Percentiles rank a stretch among this genome's conserved stretches.
phyloP scores from a whole-genome alignment of 495 filamentous ascomycete genomes.

The Aspergillus heteromorphus region DNA sequence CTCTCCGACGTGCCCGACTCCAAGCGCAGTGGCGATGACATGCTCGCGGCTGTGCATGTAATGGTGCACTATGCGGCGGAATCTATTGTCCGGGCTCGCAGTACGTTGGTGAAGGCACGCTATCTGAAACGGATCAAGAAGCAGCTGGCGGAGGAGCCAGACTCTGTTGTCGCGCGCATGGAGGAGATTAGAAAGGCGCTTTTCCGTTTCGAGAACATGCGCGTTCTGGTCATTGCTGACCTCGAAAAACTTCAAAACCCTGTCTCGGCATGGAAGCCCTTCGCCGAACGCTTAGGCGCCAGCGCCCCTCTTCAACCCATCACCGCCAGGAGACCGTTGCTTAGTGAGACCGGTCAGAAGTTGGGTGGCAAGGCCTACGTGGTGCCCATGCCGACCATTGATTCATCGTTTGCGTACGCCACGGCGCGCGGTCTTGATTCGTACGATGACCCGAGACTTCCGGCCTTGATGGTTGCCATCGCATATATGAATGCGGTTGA shows the following conservation, averaged over 20 bases:
- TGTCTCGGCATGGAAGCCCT: conserved; percentile 75
- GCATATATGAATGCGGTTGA: conserved; percentile 91
- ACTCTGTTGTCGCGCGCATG: conserved; percentile 66
- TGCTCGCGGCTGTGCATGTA: conserved; percentile 63
- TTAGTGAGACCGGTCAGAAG: conserved; percentile 64
- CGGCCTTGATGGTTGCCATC: conserved; percentile 78
- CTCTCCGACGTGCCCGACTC: conserved; percentile 88
- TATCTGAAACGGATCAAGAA: conserved; percentile 81
- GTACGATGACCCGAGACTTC: conserved; percentile 70
- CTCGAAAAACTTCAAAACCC: conserved; percentile 70
- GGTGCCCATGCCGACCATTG: conserved; percentile 85
- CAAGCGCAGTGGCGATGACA: conserved; percentile 78
- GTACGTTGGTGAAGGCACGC: conserved; percentile 79
- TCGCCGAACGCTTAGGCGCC: conserved; percentile 47
- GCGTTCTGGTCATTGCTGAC: conserved; percentile 78
- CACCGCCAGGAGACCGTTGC: conserved; percentile 52
- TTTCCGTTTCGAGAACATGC: conserved; percentile 75
- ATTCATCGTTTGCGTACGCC: conserved; percentile 82
- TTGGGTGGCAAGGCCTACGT: conserved; percentile 72
- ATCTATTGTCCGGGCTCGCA: conserved; percentile 69
- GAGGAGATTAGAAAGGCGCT: conserved; percentile 68
- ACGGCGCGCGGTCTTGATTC: conserved; percentile 68
- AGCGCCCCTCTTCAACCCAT: conserved; percentile 51
- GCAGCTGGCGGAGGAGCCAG: conserved; percentile 65
- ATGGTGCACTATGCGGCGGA: conserved; percentile 72